Evolutionary conservation across 2,329 filamentous ascomycete species (phyloP).

Genomic region (Colletotrichum echinochloae): DNA sequence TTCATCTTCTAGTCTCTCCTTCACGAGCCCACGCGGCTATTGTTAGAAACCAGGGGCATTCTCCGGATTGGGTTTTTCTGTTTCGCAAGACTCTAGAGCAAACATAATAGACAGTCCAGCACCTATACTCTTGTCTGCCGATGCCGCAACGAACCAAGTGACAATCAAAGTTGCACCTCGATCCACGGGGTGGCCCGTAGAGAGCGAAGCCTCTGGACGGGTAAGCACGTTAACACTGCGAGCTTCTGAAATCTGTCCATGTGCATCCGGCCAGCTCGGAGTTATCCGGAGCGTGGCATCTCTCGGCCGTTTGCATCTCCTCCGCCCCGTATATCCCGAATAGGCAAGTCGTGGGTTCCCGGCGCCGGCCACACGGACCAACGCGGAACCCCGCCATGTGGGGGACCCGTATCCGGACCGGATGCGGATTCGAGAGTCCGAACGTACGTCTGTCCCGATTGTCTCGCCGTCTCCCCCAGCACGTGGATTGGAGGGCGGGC

Average conservation of each 20-base stretch:
- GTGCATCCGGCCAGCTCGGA: neutral
- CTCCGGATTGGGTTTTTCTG: neutral
- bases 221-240: neutral
- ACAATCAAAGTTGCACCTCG: neutral
- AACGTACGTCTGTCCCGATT: neutral
- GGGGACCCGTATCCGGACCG: neutral
- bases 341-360: slow-evolving; percentile 32
- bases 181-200: neutral
- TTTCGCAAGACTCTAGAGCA: slow-evolving; percentile 18
- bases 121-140: neutral
- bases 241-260: neutral
- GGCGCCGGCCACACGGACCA: slow-evolving; percentile 19
- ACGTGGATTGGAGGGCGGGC: neutral
- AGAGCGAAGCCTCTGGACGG: neutral
- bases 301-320: neutral
- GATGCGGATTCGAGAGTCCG: neutral
- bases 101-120: slow-evolving; percentile 8
- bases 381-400: slow-evolving; percentile 13
- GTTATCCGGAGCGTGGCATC: too few species aligned
- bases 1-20: slow-evolving; percentile 31
- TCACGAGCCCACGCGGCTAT: slow-evolving; percentile 19
- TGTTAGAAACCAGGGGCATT: neutral
- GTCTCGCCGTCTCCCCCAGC: neutral
- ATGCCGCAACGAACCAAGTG: neutral
- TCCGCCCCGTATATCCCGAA: neutral